Base-by-base conservation (phyloP, 768 basidiomycete species). In the Cubamyces sp. region DNA sequence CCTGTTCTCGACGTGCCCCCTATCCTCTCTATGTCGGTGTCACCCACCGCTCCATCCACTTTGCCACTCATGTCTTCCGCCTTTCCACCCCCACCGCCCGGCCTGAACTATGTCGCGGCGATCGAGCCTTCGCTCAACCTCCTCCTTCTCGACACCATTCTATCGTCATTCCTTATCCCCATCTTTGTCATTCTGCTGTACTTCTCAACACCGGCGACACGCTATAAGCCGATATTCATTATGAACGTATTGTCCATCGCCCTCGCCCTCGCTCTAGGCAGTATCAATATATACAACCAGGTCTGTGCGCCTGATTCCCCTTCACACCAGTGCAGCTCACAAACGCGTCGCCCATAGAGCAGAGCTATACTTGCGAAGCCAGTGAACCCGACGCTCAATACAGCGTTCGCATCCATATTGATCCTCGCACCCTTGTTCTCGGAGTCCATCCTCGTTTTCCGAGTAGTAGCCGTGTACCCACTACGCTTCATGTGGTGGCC, bases 391-490 rank as follows among this genome's bases (percentile, higher is more conserved):
- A 40, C 30, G 12, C 8, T 62, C 8, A 37, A 55, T 25, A 57
- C 50, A 12, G 41, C 47, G 1, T 62, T 49, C 47, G 61, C 61
- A 0, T 51, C 15, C 46, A 30, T 57, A 30, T 37, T 28, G 12
- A 40, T 72, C 9, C 63, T 73, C 49, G 70, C 74, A 1, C 77
- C 77, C 16, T 49, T 77, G 1, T 66, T 78, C 48, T 70, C 77
- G 21, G 78, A 80, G 60, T 73, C 70, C 14, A 74, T 80, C 41
- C 74, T 80, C 9, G 43, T 77, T n/a, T 66, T 78, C 52, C 72
- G 78, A 0, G 69, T 80, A 12, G 57, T 73, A 26, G 74, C 75
- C 3, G 73, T 80, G 7, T 79, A 73, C 57, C 77, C 78, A 0
- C 64, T 67, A 1, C 54, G 53, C 4, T 41, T 54, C 3, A 71